A percentile compares a stretch with the other conserved stretches of the same genome.
Evolutionary conservation across 2,329 filamentous ascomycete species (phyloP).

Genomic region (Aspergillus aculeatinus): DNA sequence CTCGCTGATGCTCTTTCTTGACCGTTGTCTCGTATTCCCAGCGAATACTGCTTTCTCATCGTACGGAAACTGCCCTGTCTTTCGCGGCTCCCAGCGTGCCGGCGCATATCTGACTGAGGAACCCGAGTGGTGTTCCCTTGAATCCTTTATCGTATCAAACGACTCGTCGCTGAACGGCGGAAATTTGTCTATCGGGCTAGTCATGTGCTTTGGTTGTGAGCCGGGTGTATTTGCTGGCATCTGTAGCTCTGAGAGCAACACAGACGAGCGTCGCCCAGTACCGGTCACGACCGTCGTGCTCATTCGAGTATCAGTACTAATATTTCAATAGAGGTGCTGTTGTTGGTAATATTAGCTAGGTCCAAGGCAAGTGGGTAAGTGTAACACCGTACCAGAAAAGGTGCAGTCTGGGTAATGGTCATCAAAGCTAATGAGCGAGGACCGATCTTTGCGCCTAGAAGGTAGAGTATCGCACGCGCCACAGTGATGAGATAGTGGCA

Average conservation of each 20-base stretch:
- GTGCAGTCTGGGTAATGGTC: neutral
- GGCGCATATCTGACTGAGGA: constrained; percentile 33
- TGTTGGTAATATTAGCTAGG: neutral
- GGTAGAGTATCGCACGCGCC: neutral
- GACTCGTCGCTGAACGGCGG: constrained; percentile 43
- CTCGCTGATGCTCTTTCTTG: constrained; percentile 85
- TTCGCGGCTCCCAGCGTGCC: constrained; percentile 61
- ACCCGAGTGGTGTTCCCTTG: constrained; percentile 25
- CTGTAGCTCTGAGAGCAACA: constrained; percentile 37
- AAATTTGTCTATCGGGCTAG: constrained; percentile 44
- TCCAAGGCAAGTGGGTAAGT: neutral
- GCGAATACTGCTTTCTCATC: constrained; percentile 38
- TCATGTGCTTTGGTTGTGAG: constrained; percentile 34
- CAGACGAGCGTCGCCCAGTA: constrained; percentile 40
- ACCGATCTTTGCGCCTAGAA: too few relatives aligned
- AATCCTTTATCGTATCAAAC: constrained; percentile 28
- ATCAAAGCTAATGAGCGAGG: too few relatives aligned
- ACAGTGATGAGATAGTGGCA: neutral
- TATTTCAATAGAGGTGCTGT: neutral
- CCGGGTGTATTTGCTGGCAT: constrained; percentile 28
- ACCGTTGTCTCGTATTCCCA: constrained; percentile 54
- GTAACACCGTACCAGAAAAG: neutral
- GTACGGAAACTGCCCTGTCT: constrained; percentile 51
- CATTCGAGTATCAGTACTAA: constrained; percentile 28
- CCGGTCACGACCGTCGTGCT: constrained; percentile 42